Evolutionary conservation across 2,329 filamentous ascomycete genomes (phyloP).

Genomic region (Diaporthe sp.): DNA sequence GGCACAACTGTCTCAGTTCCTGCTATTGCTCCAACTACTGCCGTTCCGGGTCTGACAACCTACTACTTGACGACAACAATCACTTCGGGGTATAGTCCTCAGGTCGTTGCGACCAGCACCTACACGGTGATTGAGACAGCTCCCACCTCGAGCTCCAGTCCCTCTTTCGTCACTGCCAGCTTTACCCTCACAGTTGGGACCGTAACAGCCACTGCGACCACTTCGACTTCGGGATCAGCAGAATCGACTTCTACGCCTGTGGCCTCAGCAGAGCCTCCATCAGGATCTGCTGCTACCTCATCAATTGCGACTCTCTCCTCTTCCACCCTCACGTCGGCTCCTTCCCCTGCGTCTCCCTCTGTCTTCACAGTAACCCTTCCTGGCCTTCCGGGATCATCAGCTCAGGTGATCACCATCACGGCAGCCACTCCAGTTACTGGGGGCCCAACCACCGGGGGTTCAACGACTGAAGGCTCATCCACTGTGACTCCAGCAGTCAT

Average conservation of each 20-base stretch:
- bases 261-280: conserved; percentile 25
- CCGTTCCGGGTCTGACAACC: conserved; percentile 34
- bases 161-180: conserved; percentile 43
- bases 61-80: conserved; percentile 41
- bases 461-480: neutral
- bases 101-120: conserved; percentile 40
- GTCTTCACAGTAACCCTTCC: conserved; percentile 38
- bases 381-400: conserved; percentile 28
- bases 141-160: neutral
- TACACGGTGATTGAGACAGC: conserved; percentile 40
- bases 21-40: conserved; percentile 28
- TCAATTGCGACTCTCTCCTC: neutral
- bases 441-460: conserved; percentile 7
- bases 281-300: neutral
- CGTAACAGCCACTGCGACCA: neutral
- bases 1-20: conserved; percentile 22
- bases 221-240: neutral
- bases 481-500: neutral
- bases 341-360: conserved; percentile 10
- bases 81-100: conserved; percentile 40
- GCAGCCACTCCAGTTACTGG: conserved; percentile 26
- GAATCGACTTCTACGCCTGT: neutral
- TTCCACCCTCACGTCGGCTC: neutral
- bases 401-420: conserved; percentile 37
- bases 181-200: conserved; percentile 42